These are phyloP conservation scores for Elaeis guineensis DNA, from an alignment of 176 grass and related monocot species.

Conservation along the genomic window DNA sequence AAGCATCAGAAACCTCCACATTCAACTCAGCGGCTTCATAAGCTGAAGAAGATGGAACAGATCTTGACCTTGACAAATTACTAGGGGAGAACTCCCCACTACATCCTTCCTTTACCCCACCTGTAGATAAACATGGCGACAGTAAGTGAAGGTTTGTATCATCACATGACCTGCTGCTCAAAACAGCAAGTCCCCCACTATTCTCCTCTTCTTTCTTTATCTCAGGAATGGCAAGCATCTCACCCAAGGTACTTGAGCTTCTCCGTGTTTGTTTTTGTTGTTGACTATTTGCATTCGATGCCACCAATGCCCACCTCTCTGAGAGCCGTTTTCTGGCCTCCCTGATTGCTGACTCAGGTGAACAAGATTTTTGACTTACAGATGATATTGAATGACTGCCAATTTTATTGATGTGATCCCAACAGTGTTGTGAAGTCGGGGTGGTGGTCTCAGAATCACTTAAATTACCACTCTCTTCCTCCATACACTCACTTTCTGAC, in stretches of 20 bases:
- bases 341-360: slow-evolving; percentile 46
- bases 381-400: slow-evolving; percentile 68
- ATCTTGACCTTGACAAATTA: slow-evolving; percentile 53
- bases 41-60: slow-evolving; percentile 47
- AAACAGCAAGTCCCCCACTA: neutral
- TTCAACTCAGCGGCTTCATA: slow-evolving; percentile 25
- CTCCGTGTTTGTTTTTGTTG: slow-evolving; percentile 44
- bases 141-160: slow-evolving; percentile 27
- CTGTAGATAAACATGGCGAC: slow-evolving; percentile 14
- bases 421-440: slow-evolving; percentile 55
- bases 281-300: slow-evolving; percentile 33
- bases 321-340: slow-evolving; percentile 82
- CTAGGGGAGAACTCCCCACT: neutral
- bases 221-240: slow-evolving; percentile 77
- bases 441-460: slow-evolving; percentile 66
- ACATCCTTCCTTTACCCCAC: neutral
- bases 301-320: slow-evolving; percentile 74
- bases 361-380: slow-evolving; percentile 41
- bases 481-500: slow-evolving; percentile 44
- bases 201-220: slow-evolving; percentile 41
- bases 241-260: slow-evolving; percentile 62
- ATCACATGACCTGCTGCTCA: slow-evolving; percentile 13
- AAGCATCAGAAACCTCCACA: slow-evolving; percentile 6
- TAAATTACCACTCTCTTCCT: slow-evolving; percentile 50
- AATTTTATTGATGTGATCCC: slow-evolving; percentile 60